Base-by-base conservation (phyloP, 495 filamentous ascomycete genomes). In the Talaromyces liani region DNA sequence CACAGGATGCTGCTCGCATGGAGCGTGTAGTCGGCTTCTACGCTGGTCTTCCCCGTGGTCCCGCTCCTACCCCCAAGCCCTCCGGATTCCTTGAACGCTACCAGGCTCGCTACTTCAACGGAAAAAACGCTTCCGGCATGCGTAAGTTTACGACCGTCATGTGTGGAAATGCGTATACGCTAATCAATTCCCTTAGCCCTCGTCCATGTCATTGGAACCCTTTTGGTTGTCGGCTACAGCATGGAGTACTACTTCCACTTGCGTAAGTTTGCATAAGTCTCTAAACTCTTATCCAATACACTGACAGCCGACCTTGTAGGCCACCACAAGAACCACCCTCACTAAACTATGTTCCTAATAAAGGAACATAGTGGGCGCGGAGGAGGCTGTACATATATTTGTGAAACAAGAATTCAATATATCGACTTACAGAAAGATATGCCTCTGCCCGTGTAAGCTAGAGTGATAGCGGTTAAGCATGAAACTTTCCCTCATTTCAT, bases 221-320 rank as follows among this genome's bases (percentile, higher is more conserved):
- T 98, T 57, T 75, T 93, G 64, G 74, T 84, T 63, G 68, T 97
- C 65, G 92, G 92, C 67, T 99, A 99, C 80, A 88, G 89, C 66
- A 89, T 97, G 80, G 89, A 94, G 78, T 98, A 98, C 87, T 98
- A 98, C 84, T 98, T 95, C 90, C 95, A 99, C 79, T 85, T 98
- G 67, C 92, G 94, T 98, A 87, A 74, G 91, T 84, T 63, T 67
- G 63, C 51, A 66, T 27, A 12, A 25, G 53, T 9, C 3, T 3
- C 12, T 31, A n/a, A 16, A 4, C 33, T 25, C 53, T 36, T 10
- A 14, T 29, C 6, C 12, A 31, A 22, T 16, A 25, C 54, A 74
- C 74, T 80, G 66, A 80, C 67, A 59, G 58, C 0, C 33, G 18
- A 16, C 45, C 68, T 12, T 36, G 8, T 36, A 98, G 93, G 93